These are phyloP conservation scores for Aspergillus flavus DNA, from an alignment of 2,329 filamentous ascomycete genomes.

Conservation along the genomic window DNA sequence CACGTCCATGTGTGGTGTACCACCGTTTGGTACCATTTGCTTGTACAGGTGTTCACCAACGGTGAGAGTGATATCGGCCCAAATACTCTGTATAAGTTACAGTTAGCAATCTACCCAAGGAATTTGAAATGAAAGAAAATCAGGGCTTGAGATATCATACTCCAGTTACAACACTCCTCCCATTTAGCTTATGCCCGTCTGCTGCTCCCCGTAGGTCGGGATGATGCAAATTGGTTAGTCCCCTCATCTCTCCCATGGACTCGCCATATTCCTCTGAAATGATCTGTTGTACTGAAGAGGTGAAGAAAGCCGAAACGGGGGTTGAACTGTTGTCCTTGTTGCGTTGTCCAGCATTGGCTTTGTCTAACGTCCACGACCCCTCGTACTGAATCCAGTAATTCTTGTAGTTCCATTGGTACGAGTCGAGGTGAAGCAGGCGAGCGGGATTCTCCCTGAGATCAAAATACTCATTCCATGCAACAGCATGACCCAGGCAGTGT, in stretches of 20 bases:
- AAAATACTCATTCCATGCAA: constrained; percentile 74
- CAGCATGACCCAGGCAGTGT: constrained; percentile 62
- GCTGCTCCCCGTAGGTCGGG: constrained; percentile 40
- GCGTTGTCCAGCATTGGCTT: constrained; percentile 44
- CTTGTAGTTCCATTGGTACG: constrained; percentile 71
- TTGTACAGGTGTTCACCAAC: constrained; percentile 26
- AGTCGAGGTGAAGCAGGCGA: constrained; percentile 63
- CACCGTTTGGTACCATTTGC: constrained; percentile 9
- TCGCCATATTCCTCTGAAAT: constrained; percentile 36
- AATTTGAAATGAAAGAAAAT: constrained; percentile 12
- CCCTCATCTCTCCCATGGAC: constrained; percentile 30
- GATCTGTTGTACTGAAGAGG: constrained; percentile 28
- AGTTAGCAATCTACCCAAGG: background rate
- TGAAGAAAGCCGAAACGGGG: constrained; percentile 7
- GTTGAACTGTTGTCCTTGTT: background rate
- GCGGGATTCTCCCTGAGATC: constrained; percentile 61
- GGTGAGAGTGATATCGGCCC: constrained; percentile 30
- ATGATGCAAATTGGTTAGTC: constrained; percentile 45
- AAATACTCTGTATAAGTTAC: constrained; percentile 19
- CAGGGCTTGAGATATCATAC: constrained; percentile 35
- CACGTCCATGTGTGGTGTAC: constrained; percentile 39
- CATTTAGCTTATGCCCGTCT: constrained; percentile 49
- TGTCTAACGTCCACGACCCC: constrained; percentile 72
- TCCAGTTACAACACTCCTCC: constrained; percentile 46
- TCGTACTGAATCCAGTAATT: constrained; percentile 73